phyloP scores from a whole-genome alignment of 2,329 filamentous ascomycete genomes.

The Periconia sp. region DNA sequence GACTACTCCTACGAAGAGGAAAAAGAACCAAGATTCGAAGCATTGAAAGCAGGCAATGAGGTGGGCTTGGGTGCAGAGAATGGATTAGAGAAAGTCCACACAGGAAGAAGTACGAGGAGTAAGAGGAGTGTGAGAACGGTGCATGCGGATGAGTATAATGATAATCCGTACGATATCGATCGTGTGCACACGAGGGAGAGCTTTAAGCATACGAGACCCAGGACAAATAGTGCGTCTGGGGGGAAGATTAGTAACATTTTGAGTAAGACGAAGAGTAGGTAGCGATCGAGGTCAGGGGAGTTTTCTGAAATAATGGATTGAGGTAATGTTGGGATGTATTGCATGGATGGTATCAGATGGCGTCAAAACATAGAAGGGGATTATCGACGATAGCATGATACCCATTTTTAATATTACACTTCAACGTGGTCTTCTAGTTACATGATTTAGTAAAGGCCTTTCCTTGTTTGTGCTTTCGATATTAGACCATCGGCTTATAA shows the following conservation, averaged over 20 bases:
- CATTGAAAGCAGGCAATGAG: slow-evolving; percentile 47
- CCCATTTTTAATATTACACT: no score
- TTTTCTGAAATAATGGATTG: no score
- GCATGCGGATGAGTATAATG: slow-evolving; percentile 39
- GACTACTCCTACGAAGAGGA: slow-evolving; percentile 30
- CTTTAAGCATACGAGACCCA: slow-evolving; percentile 40
- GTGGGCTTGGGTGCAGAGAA: slow-evolving; percentile 10
- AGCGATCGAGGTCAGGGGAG: no score
- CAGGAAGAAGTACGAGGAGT: slow-evolving; percentile 34
- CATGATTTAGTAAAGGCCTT: no score
- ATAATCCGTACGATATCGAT: slow-evolving; percentile 58
- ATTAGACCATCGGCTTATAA: no score
- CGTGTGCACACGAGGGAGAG: slow-evolving; percentile 55
- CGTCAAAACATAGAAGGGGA: no score
- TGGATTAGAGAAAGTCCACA: slow-evolving; percentile 36
- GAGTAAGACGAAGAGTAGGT: slow-evolving; percentile 12
- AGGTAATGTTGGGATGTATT: no score
- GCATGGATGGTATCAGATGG: no score
- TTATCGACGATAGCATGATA: no score
- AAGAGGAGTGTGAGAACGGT: slow-evolving; percentile 29
- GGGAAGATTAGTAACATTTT: slow-evolving; percentile 3
- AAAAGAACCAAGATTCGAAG: slow-evolving; percentile 39
- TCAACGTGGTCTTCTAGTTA: no score
- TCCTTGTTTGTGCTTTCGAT: no score
- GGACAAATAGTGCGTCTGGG: slow-evolving; percentile 15